Conservation (phyloP, 805 yeast genomes). For the Yarrowia sp. region DNA sequence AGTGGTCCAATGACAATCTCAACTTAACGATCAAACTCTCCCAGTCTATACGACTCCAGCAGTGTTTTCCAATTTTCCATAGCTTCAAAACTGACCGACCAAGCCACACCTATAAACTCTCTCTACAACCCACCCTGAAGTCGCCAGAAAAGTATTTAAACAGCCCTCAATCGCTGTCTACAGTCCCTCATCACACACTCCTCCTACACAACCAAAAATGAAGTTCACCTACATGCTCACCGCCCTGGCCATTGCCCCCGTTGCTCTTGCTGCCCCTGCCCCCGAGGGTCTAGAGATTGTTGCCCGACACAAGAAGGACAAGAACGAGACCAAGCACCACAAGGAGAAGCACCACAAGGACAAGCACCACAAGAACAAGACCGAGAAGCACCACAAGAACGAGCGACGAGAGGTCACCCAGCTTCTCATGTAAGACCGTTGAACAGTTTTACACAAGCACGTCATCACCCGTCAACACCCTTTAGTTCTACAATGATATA, state of each 20-base stretch:
- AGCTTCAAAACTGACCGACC: not conserved
- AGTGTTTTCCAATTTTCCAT: not conserved
- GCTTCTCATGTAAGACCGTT: conserved; percentile 6
- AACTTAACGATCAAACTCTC: not conserved
- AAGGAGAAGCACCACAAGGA: conserved; percentile 34
- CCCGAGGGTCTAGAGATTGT: conserved; percentile 28
- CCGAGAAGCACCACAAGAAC: conserved; percentile 28
- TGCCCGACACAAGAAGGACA: conserved; percentile 20
- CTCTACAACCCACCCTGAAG: not conserved
- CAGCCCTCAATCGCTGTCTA: no score
- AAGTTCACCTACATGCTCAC: conserved; percentile 31
- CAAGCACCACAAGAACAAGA: conserved; percentile 15
- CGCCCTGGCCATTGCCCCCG: conserved; percentile 30
- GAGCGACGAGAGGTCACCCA: conserved; percentile 21
- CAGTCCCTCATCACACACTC: not conserved
- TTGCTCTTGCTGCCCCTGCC: conserved; percentile 28
- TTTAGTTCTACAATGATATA: not conserved
- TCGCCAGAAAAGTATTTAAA: conserved; percentile 3
- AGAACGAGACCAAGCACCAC: conserved; percentile 36
- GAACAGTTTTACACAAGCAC: no score
- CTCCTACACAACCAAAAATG: not conserved
- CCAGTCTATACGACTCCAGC: not conserved
- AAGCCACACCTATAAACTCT: no score
- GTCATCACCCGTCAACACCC: no score
- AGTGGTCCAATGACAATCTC: not conserved